These are phyloP conservation scores for Isabelozyma gotoi DNA, from an alignment of 805 yeast species.

Conservation along the genomic window DNA sequence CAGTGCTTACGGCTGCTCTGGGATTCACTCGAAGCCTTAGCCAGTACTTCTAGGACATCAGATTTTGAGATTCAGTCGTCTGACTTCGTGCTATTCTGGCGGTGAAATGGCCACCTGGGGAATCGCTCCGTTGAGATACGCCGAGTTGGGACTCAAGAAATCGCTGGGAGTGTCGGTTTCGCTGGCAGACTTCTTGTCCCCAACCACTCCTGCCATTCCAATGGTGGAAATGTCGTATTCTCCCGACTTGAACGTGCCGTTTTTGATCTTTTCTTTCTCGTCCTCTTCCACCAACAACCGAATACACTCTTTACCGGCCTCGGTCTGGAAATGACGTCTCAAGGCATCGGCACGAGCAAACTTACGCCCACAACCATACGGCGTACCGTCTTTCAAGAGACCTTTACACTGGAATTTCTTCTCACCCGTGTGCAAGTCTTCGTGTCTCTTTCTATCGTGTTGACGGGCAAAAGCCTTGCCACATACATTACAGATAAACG, in stretches of 20 bases:
- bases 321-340: constrained; percentile 46
- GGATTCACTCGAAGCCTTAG: too few relatives aligned
- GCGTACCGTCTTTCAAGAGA: constrained; percentile 51
- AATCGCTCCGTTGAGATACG: constrained; percentile 7
- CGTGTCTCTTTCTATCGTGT: constrained; percentile 46
- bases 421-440: constrained; percentile 69
- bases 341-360: constrained; percentile 49
- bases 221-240: not conserved
- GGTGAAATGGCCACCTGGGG: constrained; percentile 43
- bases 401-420: constrained; percentile 76
- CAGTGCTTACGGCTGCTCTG: too few relatives aligned
- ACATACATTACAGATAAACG: constrained; percentile 69
- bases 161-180: constrained; percentile 7
- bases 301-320: constrained; percentile 45
- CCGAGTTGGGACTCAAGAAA: constrained; percentile 17
- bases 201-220: constrained; percentile 1
- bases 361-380: constrained; percentile 46
- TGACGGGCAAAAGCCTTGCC: constrained; percentile 69
- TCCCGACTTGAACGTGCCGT: not conserved
- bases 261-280: constrained; percentile 22
- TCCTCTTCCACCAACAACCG: constrained; percentile 41
- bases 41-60: too few relatives aligned
- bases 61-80: too few relatives aligned
- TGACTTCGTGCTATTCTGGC: constrained; percentile 25
- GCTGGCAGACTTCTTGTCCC: not conserved